Base-by-base conservation (phyloP, 2,329 filamentous ascomycete genomes). In the Aspergillus brunneoviolaceus region DNA sequence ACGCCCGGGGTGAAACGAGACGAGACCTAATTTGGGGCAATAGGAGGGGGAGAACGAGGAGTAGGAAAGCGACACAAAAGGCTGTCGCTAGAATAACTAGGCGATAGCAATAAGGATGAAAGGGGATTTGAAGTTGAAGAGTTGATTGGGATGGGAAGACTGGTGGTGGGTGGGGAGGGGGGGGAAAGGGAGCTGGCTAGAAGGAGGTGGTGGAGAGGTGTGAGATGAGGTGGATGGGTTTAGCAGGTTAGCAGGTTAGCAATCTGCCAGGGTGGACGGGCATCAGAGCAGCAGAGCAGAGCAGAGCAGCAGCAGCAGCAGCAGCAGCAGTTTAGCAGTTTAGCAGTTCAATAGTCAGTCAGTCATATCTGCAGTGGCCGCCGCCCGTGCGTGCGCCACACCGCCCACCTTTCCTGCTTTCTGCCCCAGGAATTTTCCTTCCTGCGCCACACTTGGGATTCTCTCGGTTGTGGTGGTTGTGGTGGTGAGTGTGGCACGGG, bases 301-400 rank as follows among this genome's bases (percentile, higher is more conserved):
- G 27, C 25, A 27, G 25, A 27, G 25, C 25, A 27, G 59, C 55
- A 61, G 59, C 39, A 42, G 16, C 35, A 42, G 35, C 25, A 27
- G 11, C 21, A 42, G 35, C 39, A 42, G 39, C 27, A 29, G 27
- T 9, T 9, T 6, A 29, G 27, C 27, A 29, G 27, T 29, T 29
- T 29, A 29, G 27, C 27, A 29, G 27, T 29, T 29, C 33, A 16
- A 16, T 16, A 16, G 33, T 35, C 11, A 35, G 33, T 35, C 33
- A 35, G 56, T 61, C 54, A 31, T 49, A 31, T 58, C 51, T 39
- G 33, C 55, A 33, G 54, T 39, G 55, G 21, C 60, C 33, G 33
- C 57, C 57, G 60, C 57, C 57, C 55, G 60, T 42, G 55, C 54
- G 60, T 67, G 64, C 65, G 65, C 65, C 65, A 67, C 63, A 64